Percentiles rank a stretch among this genome's conserved stretches.
phyloP scores from a whole-genome alignment of 2,329 filamentous ascomycete genomes.

The Diplocarpon mali region DNA sequence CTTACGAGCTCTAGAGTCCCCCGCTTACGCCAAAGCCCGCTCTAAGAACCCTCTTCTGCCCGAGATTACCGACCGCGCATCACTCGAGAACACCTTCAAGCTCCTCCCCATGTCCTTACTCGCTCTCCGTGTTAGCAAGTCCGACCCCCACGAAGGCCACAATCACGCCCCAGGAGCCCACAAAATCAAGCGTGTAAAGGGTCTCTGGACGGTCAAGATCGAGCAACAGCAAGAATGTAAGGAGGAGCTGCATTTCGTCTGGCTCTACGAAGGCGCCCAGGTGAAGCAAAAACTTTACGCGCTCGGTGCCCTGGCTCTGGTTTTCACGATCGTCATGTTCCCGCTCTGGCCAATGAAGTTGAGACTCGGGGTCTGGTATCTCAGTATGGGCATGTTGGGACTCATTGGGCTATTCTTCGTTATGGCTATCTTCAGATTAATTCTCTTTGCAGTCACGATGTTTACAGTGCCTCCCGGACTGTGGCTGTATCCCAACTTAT shows the following conservation, averaged over 20 bases:
- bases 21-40: constrained; percentile 79
- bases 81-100: constrained; percentile 90
- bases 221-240: constrained; percentile 87
- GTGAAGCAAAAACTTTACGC: constrained; percentile 91
- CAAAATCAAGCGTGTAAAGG: constrained; percentile 82
- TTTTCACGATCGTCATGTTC: constrained; percentile 88
- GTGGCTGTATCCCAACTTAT: constrained; percentile 97
- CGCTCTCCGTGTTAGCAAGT: constrained; percentile 77
- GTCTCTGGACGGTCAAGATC: constrained; percentile 89
- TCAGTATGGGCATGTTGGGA: constrained; percentile 86
- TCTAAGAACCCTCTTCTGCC: constrained; percentile 86
- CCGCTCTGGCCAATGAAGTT: constrained; percentile 90
- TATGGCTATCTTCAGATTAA: constrained; percentile 94
- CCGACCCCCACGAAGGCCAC: constrained; percentile 67
- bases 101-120: constrained; percentile 89
- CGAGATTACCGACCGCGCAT: constrained; percentile 74
- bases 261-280: constrained; percentile 91
- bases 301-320: constrained; percentile 65
- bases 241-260: constrained; percentile 89
- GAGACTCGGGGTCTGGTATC: constrained; percentile 90
- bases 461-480: constrained; percentile 75
- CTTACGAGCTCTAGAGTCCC: constrained; percentile 77
- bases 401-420: constrained; percentile 88
- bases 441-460: constrained; percentile 87
- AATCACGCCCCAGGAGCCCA: constrained; percentile 51